Evolutionary conservation across 768 basidiomycete genomes (phyloP), one percentile per base, ranked within the genome.

Genomic region (Butyriboletus loyo): DNA sequence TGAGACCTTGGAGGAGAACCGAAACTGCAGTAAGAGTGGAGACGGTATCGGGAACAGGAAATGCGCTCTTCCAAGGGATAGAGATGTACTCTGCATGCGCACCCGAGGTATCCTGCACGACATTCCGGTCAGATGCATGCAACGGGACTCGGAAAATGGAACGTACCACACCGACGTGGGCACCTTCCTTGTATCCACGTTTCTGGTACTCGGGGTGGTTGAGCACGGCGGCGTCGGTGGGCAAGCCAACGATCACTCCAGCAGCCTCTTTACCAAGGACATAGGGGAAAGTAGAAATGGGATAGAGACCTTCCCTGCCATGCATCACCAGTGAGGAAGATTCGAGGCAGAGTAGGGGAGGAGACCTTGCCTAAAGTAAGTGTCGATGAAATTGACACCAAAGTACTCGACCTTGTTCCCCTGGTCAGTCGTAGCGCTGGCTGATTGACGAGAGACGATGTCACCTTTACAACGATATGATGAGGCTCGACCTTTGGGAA

Each of bases 351-450:
- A 28, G 45, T 11, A 43, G 22, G 43, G 24, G 19, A n/a, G 14
- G 4, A 10, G 13, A 35, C 59, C 71, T 67, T 71, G 86, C 82
- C 93, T 77, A 64, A 80, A 83, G 68, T 97, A 95, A 39, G 83
- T 84, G 65, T 90, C 88, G 64, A 88, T 92, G 66, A 89, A 97
- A 74, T 97, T 97, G 61, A 96, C 79, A 7, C 90, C 91, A 9
- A 78, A 72, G 59, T 85, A 92, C 59, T 90, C 82, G 22, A 85
- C 75, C 87, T 87, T 62, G 43, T 32, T 46, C 15, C 15, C 8
- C 15, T 31, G 10, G 45, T 60, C 21, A 55, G 56, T 36, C 9
- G 7, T 13, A 17, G 14, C 46, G 19, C 25, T 13, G 14, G 27
- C 7, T 25, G 28, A n/a, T 11, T 1, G 39, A n/a, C 5, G 25